Percentiles rank a stretch among this genome's conserved stretches.
Conservation (phyloP, 345 rosid genomes). For the Rhodamnia argentea region DNA sequence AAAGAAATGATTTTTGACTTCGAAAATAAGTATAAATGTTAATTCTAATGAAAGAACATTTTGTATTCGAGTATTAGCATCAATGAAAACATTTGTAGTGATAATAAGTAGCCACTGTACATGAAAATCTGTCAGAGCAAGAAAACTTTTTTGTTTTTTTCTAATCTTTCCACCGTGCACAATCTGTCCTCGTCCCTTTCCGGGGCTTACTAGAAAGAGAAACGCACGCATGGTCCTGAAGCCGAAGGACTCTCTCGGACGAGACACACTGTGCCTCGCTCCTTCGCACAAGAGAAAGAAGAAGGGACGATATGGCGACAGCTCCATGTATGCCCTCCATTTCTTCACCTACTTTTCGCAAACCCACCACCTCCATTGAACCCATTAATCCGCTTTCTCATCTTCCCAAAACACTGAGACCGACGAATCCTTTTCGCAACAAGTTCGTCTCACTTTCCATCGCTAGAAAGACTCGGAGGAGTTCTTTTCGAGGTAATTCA, state of each 20-base stretch:
- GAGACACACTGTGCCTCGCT: neutral
- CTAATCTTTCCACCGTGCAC: neutral
- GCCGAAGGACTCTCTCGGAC: neutral
- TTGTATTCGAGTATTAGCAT: neutral
- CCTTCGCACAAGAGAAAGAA: neutral
- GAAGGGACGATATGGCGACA: conserved; percentile 27
- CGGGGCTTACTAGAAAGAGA: neutral
- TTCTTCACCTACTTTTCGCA: conserved; percentile 7
- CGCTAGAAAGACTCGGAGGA: conserved; percentile 19
- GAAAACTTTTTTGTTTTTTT: neutral
- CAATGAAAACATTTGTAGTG: neutral
- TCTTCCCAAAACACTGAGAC: conserved; percentile 17
- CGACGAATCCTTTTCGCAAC: conserved; percentile 9
- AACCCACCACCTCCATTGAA: neutral
- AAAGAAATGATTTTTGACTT: neutral
- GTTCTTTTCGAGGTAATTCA: conserved; percentile 39
- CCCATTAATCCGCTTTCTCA: neutral
- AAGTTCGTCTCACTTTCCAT: conserved; percentile 19
- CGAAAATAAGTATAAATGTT: neutral
- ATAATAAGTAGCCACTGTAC: too few relatives aligned
- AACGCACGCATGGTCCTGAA: neutral
- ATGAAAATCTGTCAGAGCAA: neutral
- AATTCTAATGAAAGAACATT: neutral
- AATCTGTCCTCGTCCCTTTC: neutral
- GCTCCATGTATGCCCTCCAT: conserved; percentile 12